Percentiles rank a stretch among this genome's conserved stretches.
Evolutionary conservation across 306 rosid genomes (phyloP).

Genomic region (Begonia peltatifolia): DNA sequence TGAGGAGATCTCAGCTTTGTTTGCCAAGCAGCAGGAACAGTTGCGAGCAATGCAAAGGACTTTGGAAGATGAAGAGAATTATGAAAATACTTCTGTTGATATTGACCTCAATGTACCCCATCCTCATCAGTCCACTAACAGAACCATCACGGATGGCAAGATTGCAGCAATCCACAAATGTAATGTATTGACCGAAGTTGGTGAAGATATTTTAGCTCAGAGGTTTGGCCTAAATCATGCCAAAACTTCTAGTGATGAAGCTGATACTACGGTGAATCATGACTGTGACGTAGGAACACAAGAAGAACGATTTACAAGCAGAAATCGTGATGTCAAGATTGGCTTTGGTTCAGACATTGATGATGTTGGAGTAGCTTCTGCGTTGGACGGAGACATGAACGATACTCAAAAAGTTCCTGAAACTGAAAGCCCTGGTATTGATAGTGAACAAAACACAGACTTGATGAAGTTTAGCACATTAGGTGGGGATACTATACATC

Average conservation of each 20-base stretch:
- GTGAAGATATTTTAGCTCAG: slow-evolving; percentile 41
- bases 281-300: slow-evolving; percentile 61
- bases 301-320: slow-evolving; percentile 66
- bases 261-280: slow-evolving; percentile 68
- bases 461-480: slow-evolving; percentile 27
- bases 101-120: slow-evolving; percentile 31
- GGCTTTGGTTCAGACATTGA: slow-evolving; percentile 70
- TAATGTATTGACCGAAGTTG: slow-evolving; percentile 28
- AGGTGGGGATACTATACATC: slow-evolving; percentile 59
- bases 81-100: slow-evolving; percentile 63
- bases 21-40: slow-evolving; percentile 88
- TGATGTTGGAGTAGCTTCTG: slow-evolving; percentile 35
- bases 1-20: slow-evolving; percentile 67
- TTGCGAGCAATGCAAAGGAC: slow-evolving; percentile 86
- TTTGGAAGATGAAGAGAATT: slow-evolving; percentile 83
- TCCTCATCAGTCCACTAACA: slow-evolving; percentile 7
- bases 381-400: slow-evolving; percentile 43
- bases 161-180: slow-evolving; percentile 22
- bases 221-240: slow-evolving; percentile 26
- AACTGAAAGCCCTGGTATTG: slow-evolving; percentile 55
- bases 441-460: slow-evolving; percentile 34
- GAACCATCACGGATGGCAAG: slow-evolving; percentile 16
- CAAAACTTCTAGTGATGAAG: slow-evolving; percentile 56
- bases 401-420: slow-evolving; percentile 64
- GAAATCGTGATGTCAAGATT: slow-evolving; percentile 38